Evolutionary conservation across 257 asterid genomes (phyloP).

Genomic region (Solanum arcanum): DNA sequence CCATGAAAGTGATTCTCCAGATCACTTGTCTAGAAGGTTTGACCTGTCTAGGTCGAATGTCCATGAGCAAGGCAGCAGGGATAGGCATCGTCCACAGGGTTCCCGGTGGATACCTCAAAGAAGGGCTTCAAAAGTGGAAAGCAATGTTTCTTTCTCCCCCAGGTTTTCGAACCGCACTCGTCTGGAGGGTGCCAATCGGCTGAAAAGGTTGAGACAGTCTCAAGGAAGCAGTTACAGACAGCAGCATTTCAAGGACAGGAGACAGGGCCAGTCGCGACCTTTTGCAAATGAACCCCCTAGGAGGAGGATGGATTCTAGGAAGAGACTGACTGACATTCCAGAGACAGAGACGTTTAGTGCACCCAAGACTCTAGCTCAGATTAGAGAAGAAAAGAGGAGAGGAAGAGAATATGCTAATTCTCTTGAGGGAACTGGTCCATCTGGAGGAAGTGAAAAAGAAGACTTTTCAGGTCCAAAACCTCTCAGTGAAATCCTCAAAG

Average conservation of each 20-base stretch:
- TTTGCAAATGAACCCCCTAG: constrained; percentile 7
- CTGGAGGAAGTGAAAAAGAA: not conserved
- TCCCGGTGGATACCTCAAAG: constrained; percentile 9
- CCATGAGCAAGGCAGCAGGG: constrained; percentile 1
- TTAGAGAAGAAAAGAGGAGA: constrained; percentile 25
- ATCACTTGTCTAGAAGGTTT: not conserved
- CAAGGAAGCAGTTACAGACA: constrained; percentile 7
- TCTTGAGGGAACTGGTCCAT: not conserved
- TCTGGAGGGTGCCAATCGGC: not conserved
- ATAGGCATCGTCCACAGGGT: not conserved
- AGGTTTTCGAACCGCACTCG: not conserved
- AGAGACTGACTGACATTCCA: not conserved
- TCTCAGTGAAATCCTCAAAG: constrained; percentile 1
- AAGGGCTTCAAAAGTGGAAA: constrained; percentile 17
- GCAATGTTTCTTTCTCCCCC: constrained; percentile 3
- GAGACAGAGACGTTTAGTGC: not conserved
- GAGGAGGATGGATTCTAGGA: constrained; percentile 3
- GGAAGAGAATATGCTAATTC: not conserved
- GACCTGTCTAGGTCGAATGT: not conserved
- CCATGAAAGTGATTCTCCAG: not conserved
- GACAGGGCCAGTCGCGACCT: not conserved
- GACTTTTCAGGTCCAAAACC: not conserved
- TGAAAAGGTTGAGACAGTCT: not conserved
- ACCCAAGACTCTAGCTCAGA: constrained; percentile 27
- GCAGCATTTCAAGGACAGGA: constrained; percentile 18